Conservation (phyloP, 345 rosid genomes). For the Eucalyptus brandiana region DNA sequence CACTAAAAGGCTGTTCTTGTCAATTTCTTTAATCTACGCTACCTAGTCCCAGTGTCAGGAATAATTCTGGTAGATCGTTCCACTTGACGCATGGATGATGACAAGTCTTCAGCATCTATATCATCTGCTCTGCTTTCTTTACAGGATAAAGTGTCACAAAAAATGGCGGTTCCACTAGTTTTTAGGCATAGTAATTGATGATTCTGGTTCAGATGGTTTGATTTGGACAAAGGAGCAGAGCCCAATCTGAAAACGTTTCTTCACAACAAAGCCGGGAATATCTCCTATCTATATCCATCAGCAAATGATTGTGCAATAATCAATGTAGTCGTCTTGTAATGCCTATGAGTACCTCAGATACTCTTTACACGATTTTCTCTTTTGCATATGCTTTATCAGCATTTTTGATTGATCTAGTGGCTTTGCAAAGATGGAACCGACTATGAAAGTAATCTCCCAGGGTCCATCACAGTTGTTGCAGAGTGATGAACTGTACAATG, state of each 20-base stretch:
- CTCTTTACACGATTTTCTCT: neutral
- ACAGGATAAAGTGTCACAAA: fast-evolving
- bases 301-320: neutral
- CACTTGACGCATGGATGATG: neutral
- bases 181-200: neutral
- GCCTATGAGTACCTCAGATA: neutral
- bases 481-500: slow-evolving; percentile 42
- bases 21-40: neutral
- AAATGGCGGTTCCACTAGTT: neutral
- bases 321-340: neutral
- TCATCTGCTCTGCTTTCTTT: neutral
- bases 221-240: neutral
- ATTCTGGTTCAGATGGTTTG: neutral
- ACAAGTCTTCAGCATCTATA: neutral
- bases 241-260: neutral
- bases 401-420: neutral
- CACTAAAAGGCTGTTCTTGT: neutral
- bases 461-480: slow-evolving; percentile 34
- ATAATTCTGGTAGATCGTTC: neutral
- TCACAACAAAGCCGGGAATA: neutral
- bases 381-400: neutral
- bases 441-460: neutral
- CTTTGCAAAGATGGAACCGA: neutral
- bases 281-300: neutral
- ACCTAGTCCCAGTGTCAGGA: neutral